These are phyloP conservation scores for Pleodorina starrii DNA, from an alignment of 139 green algal genomes.

Conservation along the genomic window DNA sequence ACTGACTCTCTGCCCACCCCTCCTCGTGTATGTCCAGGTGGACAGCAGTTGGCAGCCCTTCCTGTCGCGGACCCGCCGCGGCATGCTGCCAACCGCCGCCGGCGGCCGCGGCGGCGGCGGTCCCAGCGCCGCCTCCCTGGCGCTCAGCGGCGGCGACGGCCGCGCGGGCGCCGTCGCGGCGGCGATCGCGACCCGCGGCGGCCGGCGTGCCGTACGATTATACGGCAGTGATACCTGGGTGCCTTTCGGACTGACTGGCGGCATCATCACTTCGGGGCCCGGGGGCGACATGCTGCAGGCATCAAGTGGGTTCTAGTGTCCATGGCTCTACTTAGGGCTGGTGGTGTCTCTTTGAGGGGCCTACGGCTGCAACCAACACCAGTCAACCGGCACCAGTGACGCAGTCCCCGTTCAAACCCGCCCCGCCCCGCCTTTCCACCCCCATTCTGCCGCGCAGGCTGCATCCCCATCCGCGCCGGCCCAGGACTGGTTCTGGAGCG, in stretches of 20 bases:
- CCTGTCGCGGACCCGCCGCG: not conserved
- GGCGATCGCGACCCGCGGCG: not conserved
- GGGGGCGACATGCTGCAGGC: slow-evolving; percentile 30
- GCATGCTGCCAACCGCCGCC: not conserved
- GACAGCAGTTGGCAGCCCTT: slow-evolving; percentile 45
- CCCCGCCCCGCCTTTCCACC: too few relatives aligned
- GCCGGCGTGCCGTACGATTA: slow-evolving; percentile 57
- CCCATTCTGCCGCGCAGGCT: slow-evolving; percentile 29
- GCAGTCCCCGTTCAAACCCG: too few relatives aligned
- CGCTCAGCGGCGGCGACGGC: not conserved
- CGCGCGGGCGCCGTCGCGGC: not conserved
- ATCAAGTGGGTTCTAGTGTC: slow-evolving; percentile 20
- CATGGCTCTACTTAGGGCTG: not conserved
- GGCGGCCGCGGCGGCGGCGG: not conserved
- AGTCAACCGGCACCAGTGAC: too few relatives aligned
- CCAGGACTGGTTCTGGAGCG: slow-evolving; percentile 73
- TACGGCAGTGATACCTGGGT: slow-evolving; percentile 54
- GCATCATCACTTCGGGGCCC: slow-evolving; percentile 16
- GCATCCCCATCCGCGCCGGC: slow-evolving; percentile 40
- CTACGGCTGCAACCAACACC: too few relatives aligned
- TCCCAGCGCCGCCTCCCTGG: slow-evolving; percentile 15
- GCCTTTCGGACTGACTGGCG: slow-evolving; percentile 51
- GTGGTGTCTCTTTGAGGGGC: too few relatives aligned
- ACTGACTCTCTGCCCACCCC: too few relatives aligned
- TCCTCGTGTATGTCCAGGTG: not conserved